Base-by-base conservation (phyloP, 2,329 filamentous ascomycete genomes). In the Penicillium sp. region DNA sequence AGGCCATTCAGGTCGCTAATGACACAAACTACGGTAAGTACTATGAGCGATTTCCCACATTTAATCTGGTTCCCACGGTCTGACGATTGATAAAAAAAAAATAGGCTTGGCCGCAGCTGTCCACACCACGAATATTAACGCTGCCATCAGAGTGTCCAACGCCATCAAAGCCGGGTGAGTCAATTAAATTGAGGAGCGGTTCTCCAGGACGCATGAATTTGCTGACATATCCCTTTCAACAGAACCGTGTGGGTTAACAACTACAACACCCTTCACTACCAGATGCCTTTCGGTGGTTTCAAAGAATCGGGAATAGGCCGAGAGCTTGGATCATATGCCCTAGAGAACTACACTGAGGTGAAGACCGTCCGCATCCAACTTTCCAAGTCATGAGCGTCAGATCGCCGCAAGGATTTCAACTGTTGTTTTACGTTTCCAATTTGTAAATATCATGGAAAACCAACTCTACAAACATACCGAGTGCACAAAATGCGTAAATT, bases 51-150 rank as follows among this genome's bases (percentile, higher is more conserved):
- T n/a, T 12, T 17, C 15, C 3, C n/a, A 29, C 3, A 19, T 47
- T 13, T 7, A 8, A 19, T 21, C 10, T 23, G 29, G 2, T 4
- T 47, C 12, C 9, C 23, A 45, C 1, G 3, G 6, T 38, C 50
- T 84, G 81, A 74, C 81, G 12, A n/a, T 7, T 7, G 8, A 31
- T 6, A 33, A 31, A 70, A 57, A 52, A n/a, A 39, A 27, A 91
- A 89, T 72, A 89, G 89, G 65, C 23, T 83, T 93, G 31, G 89
- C 89, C 53, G 88, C 89, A 19, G 89, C 86, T 49, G 80, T 93
- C 15, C 90, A 90, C 84, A 93, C 90, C n/a, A 82, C 77, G 57
- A 86, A 91, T 73, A 79, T 93, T 67, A 91, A 89, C 82, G 91
- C 88, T 0, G 89, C 90, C 66, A 83, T 93, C 68, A 82, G 89